Percentiles rank a stretch among this genome's conserved stretches.
These are phyloP conservation scores for Penicillium antarcticum DNA, from an alignment of 495 filamentous ascomycete genomes.

Conservation along the genomic window DNA sequence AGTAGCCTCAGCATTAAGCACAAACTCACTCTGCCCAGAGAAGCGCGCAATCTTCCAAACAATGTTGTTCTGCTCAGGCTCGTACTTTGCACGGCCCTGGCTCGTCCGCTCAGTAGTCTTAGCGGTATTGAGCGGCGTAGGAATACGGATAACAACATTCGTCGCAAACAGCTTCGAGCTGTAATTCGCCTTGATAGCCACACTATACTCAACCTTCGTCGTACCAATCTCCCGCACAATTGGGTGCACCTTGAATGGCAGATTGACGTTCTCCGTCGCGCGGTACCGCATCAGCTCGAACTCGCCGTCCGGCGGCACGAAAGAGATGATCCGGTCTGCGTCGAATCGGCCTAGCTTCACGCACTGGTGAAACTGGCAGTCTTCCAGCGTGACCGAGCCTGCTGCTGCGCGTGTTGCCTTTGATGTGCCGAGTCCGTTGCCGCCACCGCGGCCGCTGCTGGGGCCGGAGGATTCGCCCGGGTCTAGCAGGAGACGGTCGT, in stretches of 20 bases:
- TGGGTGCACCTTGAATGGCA: conserved; percentile 98
- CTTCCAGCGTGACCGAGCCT: conserved; percentile 92
- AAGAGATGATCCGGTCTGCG: conserved; percentile 94
- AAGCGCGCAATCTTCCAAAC: conserved; percentile 99
- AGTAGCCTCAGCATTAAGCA: conserved; percentile 88
- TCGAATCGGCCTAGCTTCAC: conserved; percentile 98
- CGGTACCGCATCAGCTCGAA: conserved; percentile 99
- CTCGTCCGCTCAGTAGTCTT: conserved; percentile 88
- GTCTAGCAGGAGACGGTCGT: conserved; percentile 90
- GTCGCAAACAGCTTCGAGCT: conserved; percentile 95
- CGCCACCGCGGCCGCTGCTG: conserved; percentile 44
- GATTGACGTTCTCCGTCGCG: conserved; percentile 98
- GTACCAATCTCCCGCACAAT: conserved; percentile 97
- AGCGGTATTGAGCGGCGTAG: conserved; percentile 95
- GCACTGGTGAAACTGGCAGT: conserved; percentile 99
- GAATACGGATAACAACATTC: conserved; percentile 93
- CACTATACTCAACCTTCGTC: conserved; percentile 97
- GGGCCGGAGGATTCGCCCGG: conserved; percentile 57
- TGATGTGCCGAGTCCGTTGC: conserved; percentile 35
- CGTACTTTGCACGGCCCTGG: conserved; percentile 97
- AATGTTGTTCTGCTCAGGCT: conserved; percentile 95
- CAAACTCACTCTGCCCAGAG: conserved; percentile 91
- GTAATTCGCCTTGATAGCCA: conserved; percentile 96
- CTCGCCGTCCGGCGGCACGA: conserved; percentile 96
- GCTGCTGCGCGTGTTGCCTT: conserved; percentile 95